Evolutionary conservation across 2,329 filamentous ascomycete genomes (phyloP), one percentile per base, ranked within the genome.

Genomic region (Pseudogymnoascus sp.): DNA sequence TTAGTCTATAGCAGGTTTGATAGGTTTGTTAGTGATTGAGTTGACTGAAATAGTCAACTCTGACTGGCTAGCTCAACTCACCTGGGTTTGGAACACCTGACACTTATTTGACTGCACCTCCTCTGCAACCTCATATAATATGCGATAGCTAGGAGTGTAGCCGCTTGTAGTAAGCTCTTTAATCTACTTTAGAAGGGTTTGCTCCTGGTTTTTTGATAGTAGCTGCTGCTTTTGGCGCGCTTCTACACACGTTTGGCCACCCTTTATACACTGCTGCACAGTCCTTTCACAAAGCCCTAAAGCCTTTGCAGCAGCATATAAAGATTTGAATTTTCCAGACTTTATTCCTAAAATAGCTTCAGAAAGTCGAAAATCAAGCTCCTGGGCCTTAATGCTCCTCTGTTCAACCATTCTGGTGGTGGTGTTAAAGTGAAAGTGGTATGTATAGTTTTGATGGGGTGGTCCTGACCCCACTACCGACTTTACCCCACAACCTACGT

Each of bases 141-240:
- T n/a, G n/a, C n/a, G n/a, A n/a, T n/a, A n/a, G 9, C 30, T 25
- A 12, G 57, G 57, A 25, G 57, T 3, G 14, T 59, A 59, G 11
- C 57, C 35, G 20, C 57, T 39, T 5, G 11, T 18, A 38, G 34
- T 59, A n/a, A 59, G 20, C 11, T 39, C n/a, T 39, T 59, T 59
- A 39, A 59, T 59, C 34, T 18, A 59, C 57, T 39, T 59, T 22
- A 59, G 32, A 25, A 59, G 30, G 3, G 28, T 20, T 8, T 59
- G 18, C 16, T 41, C 57, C 20, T 59, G 30, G 25, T 16, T 39
- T 14, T 39, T 32, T 32, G 30, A 32, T 9, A 32, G 30, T 6
- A 32, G 30, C 9, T 32, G 30, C 9, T 32, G 30, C 9, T 39
- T 2, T 18, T 18, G 8, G 4, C 3, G 37, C 2, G 37, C 37